These are phyloP conservation scores for Pseudotulostoma volvatum DNA, from an alignment of 495 filamentous ascomycete species.

Conservation along the genomic window DNA sequence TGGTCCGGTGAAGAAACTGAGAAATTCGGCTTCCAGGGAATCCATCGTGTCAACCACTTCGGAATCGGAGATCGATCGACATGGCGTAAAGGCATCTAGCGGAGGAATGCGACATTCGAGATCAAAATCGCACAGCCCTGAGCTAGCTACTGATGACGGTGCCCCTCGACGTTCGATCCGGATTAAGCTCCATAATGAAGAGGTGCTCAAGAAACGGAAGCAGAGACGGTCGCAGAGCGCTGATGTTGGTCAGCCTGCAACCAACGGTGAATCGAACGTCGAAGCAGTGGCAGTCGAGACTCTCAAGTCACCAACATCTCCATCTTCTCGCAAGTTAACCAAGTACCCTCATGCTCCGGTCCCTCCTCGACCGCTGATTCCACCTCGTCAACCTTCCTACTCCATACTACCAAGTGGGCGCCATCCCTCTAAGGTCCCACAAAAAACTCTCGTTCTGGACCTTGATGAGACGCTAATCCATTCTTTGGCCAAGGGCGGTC, in stretches of 20 bases:
- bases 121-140: constrained; percentile 31
- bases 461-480: constrained; percentile 96
- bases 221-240: constrained; percentile 24
- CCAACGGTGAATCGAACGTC: neutral
- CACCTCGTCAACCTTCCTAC: constrained; percentile 71
- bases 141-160: constrained; percentile 38
- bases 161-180: constrained; percentile 66
- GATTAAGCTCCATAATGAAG: constrained; percentile 81
- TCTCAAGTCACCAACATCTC: constrained; percentile 80
- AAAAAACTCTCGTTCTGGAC: constrained; percentile 90
- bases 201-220: constrained; percentile 38
- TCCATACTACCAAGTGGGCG: constrained; percentile 32
- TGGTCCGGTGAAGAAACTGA: constrained; percentile 23
- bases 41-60: constrained; percentile 29
- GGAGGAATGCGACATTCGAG: constrained; percentile 23
- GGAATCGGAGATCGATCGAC: constrained; percentile 32
- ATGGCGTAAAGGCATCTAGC: constrained; percentile 8
- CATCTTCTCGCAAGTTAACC: constrained; percentile 51
- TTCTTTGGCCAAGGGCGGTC: constrained; percentile 87
- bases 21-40: constrained; percentile 21
- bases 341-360: constrained; percentile 79
- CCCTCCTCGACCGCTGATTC: constrained; percentile 79
- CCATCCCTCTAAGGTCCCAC: constrained; percentile 29
- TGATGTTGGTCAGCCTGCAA: constrained; percentile 14
- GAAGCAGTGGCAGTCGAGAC: constrained; percentile 17